Evolutionary conservation across 257 asterid genomes (phyloP), one percentile per base, ranked within the genome.

Genomic region (Ophiorrhiza pumila): DNA sequence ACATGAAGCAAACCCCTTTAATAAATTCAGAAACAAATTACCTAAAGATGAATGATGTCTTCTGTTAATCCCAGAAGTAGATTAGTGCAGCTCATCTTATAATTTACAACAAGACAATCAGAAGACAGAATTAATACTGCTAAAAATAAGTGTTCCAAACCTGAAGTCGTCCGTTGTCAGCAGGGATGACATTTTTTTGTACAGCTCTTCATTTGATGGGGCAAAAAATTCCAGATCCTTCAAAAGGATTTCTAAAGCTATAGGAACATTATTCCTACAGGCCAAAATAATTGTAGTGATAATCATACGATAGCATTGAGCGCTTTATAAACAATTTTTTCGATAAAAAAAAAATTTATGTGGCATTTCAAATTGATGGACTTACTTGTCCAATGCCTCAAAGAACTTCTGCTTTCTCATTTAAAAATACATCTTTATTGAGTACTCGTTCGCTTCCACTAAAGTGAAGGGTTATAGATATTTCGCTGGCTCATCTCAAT

Each of bases 361-460:
- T 62, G 42, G n/a, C n/a, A n/a, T n/a, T n/a, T n/a, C n/a, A n/a
- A n/a, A n/a, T n/a, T n/a, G n/a, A 79, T 15, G 4, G 29, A 17
- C 25, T 76, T 78, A 91, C 96, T 70, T 85, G 81, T 91, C 92
- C 15, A 91, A 79, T 35, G 97, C 84, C 87, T 89, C 97, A 13
- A 89, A 87, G 79, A 76, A 87, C 83, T 83, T 86, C 69, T 91
- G 97, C 84, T 89, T 89, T 88, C 91, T 79, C 34, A 89, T 81
- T 77, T 89, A 96, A 34, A 89, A 87, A 75, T 83, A 89, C 13
- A 86, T 87, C 84, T 91, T 89, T 4, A 77, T 73, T 0, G 97
- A 87, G 70, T 78, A 83, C 49, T 75, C 76, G 85, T 84, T 84
- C 45, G 85, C 92, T 27, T 80, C 86, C 25, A 86, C 79, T 0